phyloP scores from a whole-genome alignment of 768 basidiomycete genomes.

The Amanita polypyramis region DNA sequence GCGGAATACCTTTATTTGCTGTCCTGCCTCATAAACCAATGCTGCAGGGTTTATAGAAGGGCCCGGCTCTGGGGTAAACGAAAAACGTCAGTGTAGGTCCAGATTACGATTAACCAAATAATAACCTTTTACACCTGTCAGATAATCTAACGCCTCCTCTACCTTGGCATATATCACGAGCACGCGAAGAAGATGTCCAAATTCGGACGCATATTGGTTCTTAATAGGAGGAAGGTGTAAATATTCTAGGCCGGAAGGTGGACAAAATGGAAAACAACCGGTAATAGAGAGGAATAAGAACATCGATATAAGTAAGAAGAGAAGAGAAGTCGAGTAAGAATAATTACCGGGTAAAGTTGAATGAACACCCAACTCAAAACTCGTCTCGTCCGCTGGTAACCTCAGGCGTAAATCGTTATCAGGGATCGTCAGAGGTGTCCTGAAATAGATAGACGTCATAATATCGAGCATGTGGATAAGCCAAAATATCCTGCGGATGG shows the following conservation, averaged over 20 bases:
- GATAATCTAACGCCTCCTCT: slow-evolving; percentile 42
- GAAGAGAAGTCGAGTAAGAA: slow-evolving; percentile 8
- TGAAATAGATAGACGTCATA: slow-evolving; percentile 34
- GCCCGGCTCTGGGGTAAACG: background rate
- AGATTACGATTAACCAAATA: slow-evolving; percentile 9
- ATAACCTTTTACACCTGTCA: slow-evolving; percentile 29
- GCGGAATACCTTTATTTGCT: slow-evolving; percentile 3
- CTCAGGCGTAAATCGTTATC: slow-evolving; percentile 46
- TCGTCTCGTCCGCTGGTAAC: slow-evolving; percentile 73
- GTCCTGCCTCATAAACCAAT: slow-evolving; percentile 1
- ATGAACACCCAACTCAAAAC: slow-evolving; percentile 63
- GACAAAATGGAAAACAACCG: slow-evolving; percentile 5
- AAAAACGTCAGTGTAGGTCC: background rate
- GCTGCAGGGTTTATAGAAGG: slow-evolving; percentile 1
- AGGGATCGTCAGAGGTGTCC: slow-evolving; percentile 29
- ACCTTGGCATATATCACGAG: slow-evolving; percentile 53
- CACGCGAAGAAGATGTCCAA: slow-evolving; percentile 67
- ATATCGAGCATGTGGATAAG: slow-evolving; percentile 56
- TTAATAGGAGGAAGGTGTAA: slow-evolving; percentile 52
- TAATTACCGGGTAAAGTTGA: slow-evolving; percentile 40
- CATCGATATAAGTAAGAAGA: background rate
- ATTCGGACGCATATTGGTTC: slow-evolving; percentile 57
- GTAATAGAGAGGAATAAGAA: slow-evolving; percentile 2
- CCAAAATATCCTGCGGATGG: slow-evolving; percentile 77
- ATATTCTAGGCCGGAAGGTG: slow-evolving; percentile 40